A percentile compares a stretch with the other conserved stretches of the same genome.
These are phyloP conservation scores for Rhynchosporium graminicola DNA, from an alignment of 2,329 filamentous ascomycete genomes.

Conservation along the genomic window DNA sequence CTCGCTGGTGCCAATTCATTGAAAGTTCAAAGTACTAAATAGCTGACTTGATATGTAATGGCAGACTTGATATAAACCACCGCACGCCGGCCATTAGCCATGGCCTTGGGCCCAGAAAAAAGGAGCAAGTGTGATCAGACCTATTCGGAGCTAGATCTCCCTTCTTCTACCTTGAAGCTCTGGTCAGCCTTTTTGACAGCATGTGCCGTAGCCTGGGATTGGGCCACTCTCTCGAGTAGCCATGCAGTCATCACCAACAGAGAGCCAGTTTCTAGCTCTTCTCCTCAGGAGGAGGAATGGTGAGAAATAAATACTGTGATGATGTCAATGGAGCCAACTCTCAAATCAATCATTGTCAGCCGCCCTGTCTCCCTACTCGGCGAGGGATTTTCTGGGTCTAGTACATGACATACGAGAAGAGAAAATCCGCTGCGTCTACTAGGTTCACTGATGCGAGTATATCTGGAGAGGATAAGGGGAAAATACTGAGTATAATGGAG, in stretches of 20 bases:
- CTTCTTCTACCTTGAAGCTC: not conserved
- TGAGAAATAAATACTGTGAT: not conserved
- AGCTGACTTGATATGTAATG: constrained; percentile 22
- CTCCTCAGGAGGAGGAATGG: constrained; percentile 1
- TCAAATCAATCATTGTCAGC: constrained; percentile 11
- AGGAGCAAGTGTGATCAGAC: constrained; percentile 16
- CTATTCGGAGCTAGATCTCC: constrained; percentile 6
- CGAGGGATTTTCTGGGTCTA: not conserved
- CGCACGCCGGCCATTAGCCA: constrained; percentile 11
- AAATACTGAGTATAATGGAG: not conserved
- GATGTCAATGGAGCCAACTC: constrained; percentile 1
- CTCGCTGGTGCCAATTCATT: not conserved
- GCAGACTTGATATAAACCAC: constrained; percentile 15
- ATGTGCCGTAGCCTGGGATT: constrained; percentile 10
- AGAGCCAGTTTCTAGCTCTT: constrained; percentile 1
- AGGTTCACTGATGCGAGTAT: not conserved
- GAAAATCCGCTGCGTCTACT: not conserved
- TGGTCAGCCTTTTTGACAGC: not conserved
- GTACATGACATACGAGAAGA: constrained; percentile 1
- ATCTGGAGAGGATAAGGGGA: not conserved
- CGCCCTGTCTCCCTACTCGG: not conserved
- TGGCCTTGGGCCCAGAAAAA: constrained; percentile 21
- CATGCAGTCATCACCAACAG: constrained; percentile 19
- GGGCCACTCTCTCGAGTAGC: not conserved
- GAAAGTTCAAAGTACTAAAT: constrained; percentile 15